Evolutionary conservation across 23 red algal genomes (phyloP).

Genomic region (Gracilaria gracilis): DNA sequence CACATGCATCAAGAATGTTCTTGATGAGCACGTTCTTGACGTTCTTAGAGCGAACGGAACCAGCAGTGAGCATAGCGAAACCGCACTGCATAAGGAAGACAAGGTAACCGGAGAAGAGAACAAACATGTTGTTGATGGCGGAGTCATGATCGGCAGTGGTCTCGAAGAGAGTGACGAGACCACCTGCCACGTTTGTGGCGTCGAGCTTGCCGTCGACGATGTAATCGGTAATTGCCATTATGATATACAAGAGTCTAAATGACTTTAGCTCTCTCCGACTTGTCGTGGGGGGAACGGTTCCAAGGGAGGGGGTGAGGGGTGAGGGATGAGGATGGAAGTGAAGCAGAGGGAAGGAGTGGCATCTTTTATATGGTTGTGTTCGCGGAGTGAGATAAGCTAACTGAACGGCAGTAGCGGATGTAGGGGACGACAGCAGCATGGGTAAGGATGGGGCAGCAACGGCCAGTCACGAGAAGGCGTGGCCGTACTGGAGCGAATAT

Average conservation of each 20-base stretch:
- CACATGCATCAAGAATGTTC: conserved; percentile 85
- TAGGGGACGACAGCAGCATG: not conserved
- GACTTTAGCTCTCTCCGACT: not conserved
- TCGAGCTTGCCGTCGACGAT: not conserved
- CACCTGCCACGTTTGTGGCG: not conserved
- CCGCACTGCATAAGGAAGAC: conserved; percentile 99
- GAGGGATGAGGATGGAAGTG: not conserved
- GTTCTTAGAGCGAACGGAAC: conserved; percentile 92
- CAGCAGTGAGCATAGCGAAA: conserved; percentile 97
- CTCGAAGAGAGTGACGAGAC: not conserved
- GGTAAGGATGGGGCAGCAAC: not conserved
- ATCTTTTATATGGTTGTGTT: not conserved
- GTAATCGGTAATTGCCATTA: not conserved
- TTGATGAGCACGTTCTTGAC: conserved; percentile 89
- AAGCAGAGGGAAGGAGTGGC: not conserved
- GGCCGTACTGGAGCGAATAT: not conserved
- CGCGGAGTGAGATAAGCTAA: not conserved
- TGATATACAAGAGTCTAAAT: not conserved
- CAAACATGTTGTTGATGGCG: conserved; percentile 78
- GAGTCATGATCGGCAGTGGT: not conserved
- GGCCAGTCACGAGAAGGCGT: not conserved
- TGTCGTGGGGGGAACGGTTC: not conserved
- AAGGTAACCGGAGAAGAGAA: conserved; percentile 89
- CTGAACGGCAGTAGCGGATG: not conserved
- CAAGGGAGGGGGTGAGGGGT: conserved; percentile 4